Evolutionary conservation across 768 basidiomycete species (phyloP).

Genomic region (Jaapia argillacea): DNA sequence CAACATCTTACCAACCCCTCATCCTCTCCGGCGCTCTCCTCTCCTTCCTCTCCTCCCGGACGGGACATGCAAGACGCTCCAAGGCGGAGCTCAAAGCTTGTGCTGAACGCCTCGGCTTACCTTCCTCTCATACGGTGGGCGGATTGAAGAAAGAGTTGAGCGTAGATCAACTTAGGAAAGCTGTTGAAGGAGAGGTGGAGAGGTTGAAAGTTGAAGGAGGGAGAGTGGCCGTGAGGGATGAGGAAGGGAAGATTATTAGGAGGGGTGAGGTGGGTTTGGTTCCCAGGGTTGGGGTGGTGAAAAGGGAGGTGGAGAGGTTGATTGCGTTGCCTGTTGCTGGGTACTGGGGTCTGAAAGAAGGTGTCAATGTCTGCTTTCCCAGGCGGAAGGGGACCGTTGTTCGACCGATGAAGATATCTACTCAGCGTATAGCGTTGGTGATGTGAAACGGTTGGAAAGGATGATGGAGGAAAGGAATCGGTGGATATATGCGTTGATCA

Average conservation of each 20-base stretch:
- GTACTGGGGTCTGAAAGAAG: slow-evolving; percentile 36
- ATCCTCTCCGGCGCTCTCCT: slow-evolving; percentile 34
- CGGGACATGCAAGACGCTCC: slow-evolving; percentile 19
- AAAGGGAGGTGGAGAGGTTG: slow-evolving; percentile 33
- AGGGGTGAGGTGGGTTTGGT: slow-evolving; percentile 32
- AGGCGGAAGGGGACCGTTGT: too few relatives aligned
- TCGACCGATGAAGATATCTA: not conserved
- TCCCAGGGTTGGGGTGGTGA: slow-evolving; percentile 32
- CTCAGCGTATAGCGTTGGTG: not conserved
- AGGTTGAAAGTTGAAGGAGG: slow-evolving; percentile 22
- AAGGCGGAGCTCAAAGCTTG: slow-evolving; percentile 30
- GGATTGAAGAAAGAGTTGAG: slow-evolving; percentile 13
- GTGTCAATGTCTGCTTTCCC: slow-evolving; percentile 18
- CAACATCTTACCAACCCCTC: slow-evolving; percentile 38
- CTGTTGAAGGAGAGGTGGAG: slow-evolving; percentile 26
- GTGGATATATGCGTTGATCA: slow-evolving; percentile 24
- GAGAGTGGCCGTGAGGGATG: slow-evolving; percentile 6
- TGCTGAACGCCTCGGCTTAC: slow-evolving; percentile 29
- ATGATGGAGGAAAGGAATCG: slow-evolving; percentile 24
- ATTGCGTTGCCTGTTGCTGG: slow-evolving; percentile 38
- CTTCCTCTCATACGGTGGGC: too few relatives aligned
- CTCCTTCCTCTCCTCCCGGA: slow-evolving; percentile 26
- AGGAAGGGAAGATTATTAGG: slow-evolving; percentile 9
- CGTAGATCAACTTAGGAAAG: slow-evolving; percentile 24
- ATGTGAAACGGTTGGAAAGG: slow-evolving; percentile 12